Evolutionary conservation across 2,329 filamentous ascomycete species (phyloP), one percentile per base, ranked within the genome.

Genomic region (Fusarium setosum): DNA sequence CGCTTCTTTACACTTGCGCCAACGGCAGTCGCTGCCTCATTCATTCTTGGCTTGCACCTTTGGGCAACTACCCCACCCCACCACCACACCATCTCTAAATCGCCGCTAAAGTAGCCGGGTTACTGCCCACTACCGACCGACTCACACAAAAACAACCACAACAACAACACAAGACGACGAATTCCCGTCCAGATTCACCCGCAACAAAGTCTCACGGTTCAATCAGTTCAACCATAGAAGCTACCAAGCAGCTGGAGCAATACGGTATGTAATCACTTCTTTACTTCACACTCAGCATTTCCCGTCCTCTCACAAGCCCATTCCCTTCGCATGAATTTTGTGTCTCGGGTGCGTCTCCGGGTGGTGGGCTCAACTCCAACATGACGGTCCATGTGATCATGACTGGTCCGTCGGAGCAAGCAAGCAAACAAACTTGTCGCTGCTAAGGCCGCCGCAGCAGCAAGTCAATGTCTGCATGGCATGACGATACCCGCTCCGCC

Each of bases 401-500:
- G 31, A 50, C 53, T 63, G 61, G 57, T 50, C 53, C 56, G 56
- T 59, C 66, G 56, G 65, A 70, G 52, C 60, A 60, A 56, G 42
- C 52, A 49, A 62, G 50, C 58, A 49, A 56, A 49, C 49, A 64
- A 70, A 69, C 56, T 55, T 63, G 61, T 57, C 42, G 60, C 59
- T 40, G 50, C 50, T 56, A 53, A 56, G 50, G 54, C 53, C 45
- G 40, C 51, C 32, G 40, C 50, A 49, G 45, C 61, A 67, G 63
- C 63, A 63, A 38, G 63, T 63, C 63, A 65, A 66, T 63, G 52
- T 59, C 56, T 69, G 62, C 68, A 69, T 69, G 67, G 67, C 66
- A 66, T 70, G 58, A 41, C 54, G 42, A 68, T 67, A 44, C 37
- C 38, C 44, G 54, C 61, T 50, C 40, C 44, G 49, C 41, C 50